Evolutionary conservation across 148 eudicot species (phyloP).

Genomic region (Amaranthus hypochondriacus): DNA sequence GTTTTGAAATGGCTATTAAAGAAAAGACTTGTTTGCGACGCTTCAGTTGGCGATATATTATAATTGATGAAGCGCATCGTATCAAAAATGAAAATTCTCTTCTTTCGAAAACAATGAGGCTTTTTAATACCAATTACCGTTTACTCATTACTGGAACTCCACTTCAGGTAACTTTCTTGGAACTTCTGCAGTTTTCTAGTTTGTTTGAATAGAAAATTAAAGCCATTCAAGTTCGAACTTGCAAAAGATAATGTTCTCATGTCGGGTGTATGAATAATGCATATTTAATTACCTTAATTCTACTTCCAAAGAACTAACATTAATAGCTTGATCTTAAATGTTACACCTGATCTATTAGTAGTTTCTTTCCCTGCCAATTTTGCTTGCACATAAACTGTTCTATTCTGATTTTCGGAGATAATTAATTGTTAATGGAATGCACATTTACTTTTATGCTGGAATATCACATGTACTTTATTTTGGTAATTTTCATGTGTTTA

Average conservation of each 20-base stretch:
- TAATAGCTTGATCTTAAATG: not conserved
- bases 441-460: no score
- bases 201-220: not conserved
- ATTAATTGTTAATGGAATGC: no score
- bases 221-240: no score
- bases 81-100: slow-evolving; percentile 98
- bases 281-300: not conserved
- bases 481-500: not conserved
- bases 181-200: not conserved
- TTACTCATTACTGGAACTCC: slow-evolving; percentile 97
- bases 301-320: not conserved
- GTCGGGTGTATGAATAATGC: not conserved
- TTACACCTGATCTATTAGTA: not conserved
- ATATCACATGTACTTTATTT: no score
- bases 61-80: slow-evolving; percentile 98
- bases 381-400: not conserved
- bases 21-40: slow-evolving; percentile 80
- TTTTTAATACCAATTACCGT: slow-evolving; percentile 85
- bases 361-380: no score
- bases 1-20: slow-evolving; percentile 98
- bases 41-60: slow-evolving; percentile 96
- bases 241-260: not conserved
- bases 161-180: slow-evolving; percentile 61
- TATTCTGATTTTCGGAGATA: no score
- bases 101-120: slow-evolving; percentile 96